Conservation (phyloP, 164 flowering plant species). For the Pachysandra terminalis region DNA sequence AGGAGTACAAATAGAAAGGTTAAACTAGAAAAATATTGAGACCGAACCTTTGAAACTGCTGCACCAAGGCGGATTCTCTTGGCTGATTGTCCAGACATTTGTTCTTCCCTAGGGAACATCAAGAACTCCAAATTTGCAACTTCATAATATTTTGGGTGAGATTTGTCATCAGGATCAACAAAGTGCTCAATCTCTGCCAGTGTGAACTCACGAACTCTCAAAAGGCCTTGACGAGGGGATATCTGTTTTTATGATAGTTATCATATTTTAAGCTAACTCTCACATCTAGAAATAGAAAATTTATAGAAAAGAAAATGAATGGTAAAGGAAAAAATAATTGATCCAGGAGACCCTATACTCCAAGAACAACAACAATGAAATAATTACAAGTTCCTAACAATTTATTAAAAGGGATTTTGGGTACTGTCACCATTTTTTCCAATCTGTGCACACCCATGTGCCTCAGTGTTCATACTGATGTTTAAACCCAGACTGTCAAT, state of each 20-base stretch:
- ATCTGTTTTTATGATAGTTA: slow-evolving; percentile 42
- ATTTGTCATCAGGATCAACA: slow-evolving; percentile 92
- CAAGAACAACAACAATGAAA: slow-evolving; percentile 7
- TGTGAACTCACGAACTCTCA: slow-evolving; percentile 93
- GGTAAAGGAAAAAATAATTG: neutral
- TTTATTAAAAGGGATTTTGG: neutral
- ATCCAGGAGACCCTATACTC: neutral
- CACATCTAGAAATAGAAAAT: too few species aligned
- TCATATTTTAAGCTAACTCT: neutral
- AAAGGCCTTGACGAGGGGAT: slow-evolving; percentile 98
- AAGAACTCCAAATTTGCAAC: slow-evolving; percentile 80
- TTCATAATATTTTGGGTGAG: slow-evolving; percentile 79
- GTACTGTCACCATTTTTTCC: too few species aligned
- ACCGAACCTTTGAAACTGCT: slow-evolving; percentile 74
- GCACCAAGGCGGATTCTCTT: slow-evolving; percentile 58
- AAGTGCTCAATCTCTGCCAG: slow-evolving; percentile 97
- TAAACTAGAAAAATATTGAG: neutral
- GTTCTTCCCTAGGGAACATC: slow-evolving; percentile 93
- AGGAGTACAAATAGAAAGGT: neutral
- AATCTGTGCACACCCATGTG: too few species aligned
- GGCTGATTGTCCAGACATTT: slow-evolving; percentile 70
- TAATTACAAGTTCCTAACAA: neutral
- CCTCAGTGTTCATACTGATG: too few species aligned
- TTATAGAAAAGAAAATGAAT: too few species aligned
- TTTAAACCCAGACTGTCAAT: too few species aligned